Percentiles rank a stretch among this genome's conserved stretches.
These are phyloP conservation scores for Plenodomus tracheiphilus DNA, from an alignment of 2,329 filamentous ascomycete species.

Conservation along the genomic window DNA sequence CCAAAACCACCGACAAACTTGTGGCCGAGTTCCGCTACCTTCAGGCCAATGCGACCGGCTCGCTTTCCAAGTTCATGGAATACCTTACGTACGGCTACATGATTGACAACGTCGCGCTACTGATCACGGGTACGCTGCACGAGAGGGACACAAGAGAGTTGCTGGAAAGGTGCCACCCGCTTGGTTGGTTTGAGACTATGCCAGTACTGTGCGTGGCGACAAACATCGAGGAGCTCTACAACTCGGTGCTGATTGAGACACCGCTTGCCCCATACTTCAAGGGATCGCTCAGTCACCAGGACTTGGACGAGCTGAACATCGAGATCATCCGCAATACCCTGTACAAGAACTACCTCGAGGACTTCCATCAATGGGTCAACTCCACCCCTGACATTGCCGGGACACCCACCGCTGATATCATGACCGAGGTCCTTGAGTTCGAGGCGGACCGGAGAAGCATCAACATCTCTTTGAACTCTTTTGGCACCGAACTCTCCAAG, in stretches of 20 bases:
- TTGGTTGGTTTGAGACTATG: slow-evolving; percentile 99
- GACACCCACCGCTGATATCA: slow-evolving; percentile 89
- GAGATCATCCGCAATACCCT: slow-evolving; percentile 98
- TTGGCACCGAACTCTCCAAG: slow-evolving; percentile 94
- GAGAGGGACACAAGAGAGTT: slow-evolving; percentile 96
- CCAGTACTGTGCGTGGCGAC: slow-evolving; percentile 96
- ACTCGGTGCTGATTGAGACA: slow-evolving; percentile 95
- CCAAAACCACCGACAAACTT: slow-evolving; percentile 96
- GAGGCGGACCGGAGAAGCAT: slow-evolving; percentile 96
- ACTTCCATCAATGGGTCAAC: slow-evolving; percentile 95
- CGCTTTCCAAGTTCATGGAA: slow-evolving; percentile 93
- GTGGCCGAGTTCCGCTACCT: slow-evolving; percentile 97
- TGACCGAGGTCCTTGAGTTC: slow-evolving; percentile 94
- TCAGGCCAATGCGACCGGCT: slow-evolving; percentile 88
- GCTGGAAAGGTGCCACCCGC: slow-evolving; percentile 90
- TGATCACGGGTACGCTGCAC: slow-evolving; percentile 97
- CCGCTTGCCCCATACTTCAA: slow-evolving; percentile 97
- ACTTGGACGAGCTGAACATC: slow-evolving; percentile 97
- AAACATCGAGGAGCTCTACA: slow-evolving; percentile 98
- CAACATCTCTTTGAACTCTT: slow-evolving; percentile 99
- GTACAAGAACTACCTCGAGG: slow-evolving; percentile 99
- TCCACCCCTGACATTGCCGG: slow-evolving; percentile 82
- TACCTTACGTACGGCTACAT: slow-evolving; percentile 99
- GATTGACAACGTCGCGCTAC: slow-evolving; percentile 98
- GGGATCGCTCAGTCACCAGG: slow-evolving; percentile 91